Percentiles rank a stretch among this genome's conserved stretches.
These are phyloP conservation scores for Cordyceps cicadae DNA, from an alignment of 2,329 filamentous ascomycete species.

Conservation along the genomic window DNA sequence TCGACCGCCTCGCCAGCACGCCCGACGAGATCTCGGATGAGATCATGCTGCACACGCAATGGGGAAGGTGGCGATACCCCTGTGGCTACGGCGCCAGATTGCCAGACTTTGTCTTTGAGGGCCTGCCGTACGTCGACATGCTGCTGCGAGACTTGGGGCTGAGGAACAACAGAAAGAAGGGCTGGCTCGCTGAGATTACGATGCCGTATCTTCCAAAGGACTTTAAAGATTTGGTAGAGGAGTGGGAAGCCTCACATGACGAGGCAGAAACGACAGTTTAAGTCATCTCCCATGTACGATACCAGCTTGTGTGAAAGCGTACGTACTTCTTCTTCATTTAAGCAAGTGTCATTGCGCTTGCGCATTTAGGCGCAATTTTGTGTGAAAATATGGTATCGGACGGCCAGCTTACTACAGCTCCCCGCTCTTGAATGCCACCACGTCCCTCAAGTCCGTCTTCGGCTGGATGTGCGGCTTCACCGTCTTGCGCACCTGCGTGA, in stretches of 20 bases:
- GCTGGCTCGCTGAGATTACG: slow-evolving; percentile 13
- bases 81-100: slow-evolving; percentile 40
- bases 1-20: slow-evolving; percentile 26
- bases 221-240: slow-evolving; percentile 20
- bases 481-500: slow-evolving; percentile 28
- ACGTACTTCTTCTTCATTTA: no score
- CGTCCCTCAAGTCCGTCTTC: slow-evolving; percentile 22
- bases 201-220: slow-evolving; percentile 15
- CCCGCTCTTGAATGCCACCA: slow-evolving; percentile 9
- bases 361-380: no score
- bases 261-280: neutral
- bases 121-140: slow-evolving; percentile 41
- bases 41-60: slow-evolving; percentile 44
- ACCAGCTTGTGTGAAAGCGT: no score
- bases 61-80: slow-evolving; percentile 30
- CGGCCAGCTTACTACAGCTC: slow-evolving; percentile 1
- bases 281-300: neutral
- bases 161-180: slow-evolving; percentile 14
- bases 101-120: slow-evolving; percentile 53
- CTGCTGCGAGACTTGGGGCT: slow-evolving; percentile 16
- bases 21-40: slow-evolving; percentile 30
- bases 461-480: slow-evolving; percentile 23
- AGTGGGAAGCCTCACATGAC: slow-evolving; percentile 18
- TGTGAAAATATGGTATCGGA: no score
- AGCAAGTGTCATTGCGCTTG: no score